Evolutionary conservation across 768 basidiomycete species (phyloP).

Genomic region (Termitomyces sp.): DNA sequence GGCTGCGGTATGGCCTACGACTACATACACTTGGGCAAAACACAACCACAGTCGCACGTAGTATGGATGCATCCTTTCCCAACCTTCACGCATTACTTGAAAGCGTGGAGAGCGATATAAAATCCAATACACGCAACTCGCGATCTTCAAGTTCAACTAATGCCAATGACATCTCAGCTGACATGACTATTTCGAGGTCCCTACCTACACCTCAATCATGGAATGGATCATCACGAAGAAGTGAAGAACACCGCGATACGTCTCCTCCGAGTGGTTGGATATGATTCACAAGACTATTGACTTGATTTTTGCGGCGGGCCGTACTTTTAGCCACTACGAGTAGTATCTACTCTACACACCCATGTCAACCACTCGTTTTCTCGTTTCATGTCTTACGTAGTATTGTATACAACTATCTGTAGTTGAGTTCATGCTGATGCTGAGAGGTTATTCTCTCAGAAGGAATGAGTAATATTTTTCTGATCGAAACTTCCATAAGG

Average conservation of each 20-base stretch:
- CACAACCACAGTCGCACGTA: slow-evolving; percentile 32
- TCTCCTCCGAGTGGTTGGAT: slow-evolving; percentile 44
- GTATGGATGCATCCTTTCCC: slow-evolving; percentile 48
- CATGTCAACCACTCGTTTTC: neutral
- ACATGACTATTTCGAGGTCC: slow-evolving; percentile 19
- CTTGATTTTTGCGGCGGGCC: neutral
- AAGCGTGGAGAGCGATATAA: slow-evolving; percentile 32
- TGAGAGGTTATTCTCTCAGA: neutral
- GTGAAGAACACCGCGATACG: slow-evolving; percentile 20
- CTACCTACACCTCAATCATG: slow-evolving; percentile 44
- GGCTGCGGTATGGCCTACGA: slow-evolving; percentile 38
- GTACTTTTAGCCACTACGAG: neutral
- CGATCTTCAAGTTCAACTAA: slow-evolving; percentile 15
- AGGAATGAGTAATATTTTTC: neutral
- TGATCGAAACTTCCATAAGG: slow-evolving; percentile 3
- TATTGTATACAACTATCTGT: no score
- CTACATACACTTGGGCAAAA: slow-evolving; percentile 38
- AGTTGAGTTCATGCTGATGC: neutral
- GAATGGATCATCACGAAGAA: slow-evolving; percentile 26
- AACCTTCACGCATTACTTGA: slow-evolving; percentile 61
- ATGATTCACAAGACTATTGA: slow-evolving; percentile 14
- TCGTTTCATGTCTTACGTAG: neutral
- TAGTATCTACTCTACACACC: neutral
- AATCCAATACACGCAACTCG: slow-evolving; percentile 14
- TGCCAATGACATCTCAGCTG: slow-evolving; percentile 11